Percentiles rank a stretch among this genome's conserved stretches.
Evolutionary conservation across 2,329 filamentous ascomycete species (phyloP).

Genomic region (Penicillium sp.): DNA sequence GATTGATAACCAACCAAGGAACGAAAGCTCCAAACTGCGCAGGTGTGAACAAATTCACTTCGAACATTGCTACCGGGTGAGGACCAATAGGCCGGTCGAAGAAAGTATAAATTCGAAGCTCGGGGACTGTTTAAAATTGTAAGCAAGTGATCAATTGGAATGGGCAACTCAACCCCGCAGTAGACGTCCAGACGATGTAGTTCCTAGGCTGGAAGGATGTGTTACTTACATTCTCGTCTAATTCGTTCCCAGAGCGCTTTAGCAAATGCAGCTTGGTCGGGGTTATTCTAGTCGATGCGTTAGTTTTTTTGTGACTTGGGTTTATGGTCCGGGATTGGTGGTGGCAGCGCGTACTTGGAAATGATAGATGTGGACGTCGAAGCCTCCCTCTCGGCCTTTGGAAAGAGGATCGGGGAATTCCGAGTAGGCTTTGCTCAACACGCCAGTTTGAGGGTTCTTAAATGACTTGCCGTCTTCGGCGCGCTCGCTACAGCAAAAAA

Average conservation of each 20-base stretch:
- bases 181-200: not conserved
- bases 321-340: not conserved
- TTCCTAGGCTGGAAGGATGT: not conserved
- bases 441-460: conserved; percentile 62
- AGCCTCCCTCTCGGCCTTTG: conserved; percentile 67
- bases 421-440: conserved; percentile 67
- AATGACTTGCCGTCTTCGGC: conserved; percentile 75
- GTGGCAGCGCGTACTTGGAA: conserved; percentile 48
- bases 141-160: not conserved
- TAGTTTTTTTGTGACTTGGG: not conserved
- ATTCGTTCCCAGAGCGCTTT: conserved; percentile 74
- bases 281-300: conserved; percentile 49
- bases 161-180: not conserved
- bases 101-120: conserved; percentile 76
- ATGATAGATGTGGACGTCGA: conserved; percentile 88
- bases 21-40: conserved; percentile 87
- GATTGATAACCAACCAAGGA: conserved; percentile 77
- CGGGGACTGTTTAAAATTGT: conserved; percentile 63
- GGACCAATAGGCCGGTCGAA: conserved; percentile 79
- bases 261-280: conserved; percentile 66
- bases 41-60: conserved; percentile 84
- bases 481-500: conserved; percentile 48
- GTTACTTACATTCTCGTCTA: conserved; percentile 68
- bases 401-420: conserved; percentile 67
- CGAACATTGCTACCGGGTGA: conserved; percentile 85